phyloP scores from a whole-genome alignment of 768 basidiomycete species.

The Gelatoporia subvermispora region DNA sequence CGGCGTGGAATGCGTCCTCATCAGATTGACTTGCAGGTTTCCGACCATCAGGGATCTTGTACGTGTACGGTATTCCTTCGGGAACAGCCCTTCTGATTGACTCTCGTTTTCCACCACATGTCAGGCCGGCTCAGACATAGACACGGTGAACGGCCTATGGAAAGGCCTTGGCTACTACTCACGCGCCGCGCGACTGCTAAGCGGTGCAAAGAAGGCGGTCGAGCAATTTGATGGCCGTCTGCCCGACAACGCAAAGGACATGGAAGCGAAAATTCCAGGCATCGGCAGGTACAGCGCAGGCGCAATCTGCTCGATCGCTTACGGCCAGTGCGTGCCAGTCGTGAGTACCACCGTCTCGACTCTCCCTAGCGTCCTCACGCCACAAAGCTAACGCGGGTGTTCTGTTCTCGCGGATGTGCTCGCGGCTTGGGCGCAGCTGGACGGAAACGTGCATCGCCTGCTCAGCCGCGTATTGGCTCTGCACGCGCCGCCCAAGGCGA shows the following conservation, averaged over 20 bases:
- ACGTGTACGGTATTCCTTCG: constrained; percentile 19
- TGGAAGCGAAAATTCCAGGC: constrained; percentile 82
- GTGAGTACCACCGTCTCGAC: constrained; percentile 41
- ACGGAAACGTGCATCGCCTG: constrained; percentile 88
- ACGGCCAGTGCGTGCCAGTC: constrained; percentile 76
- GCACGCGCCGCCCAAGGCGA: constrained; percentile 77
- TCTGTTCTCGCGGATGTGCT: constrained; percentile 3
- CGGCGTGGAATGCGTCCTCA: background rate
- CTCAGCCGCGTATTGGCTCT: constrained; percentile 79
- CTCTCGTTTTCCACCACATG: constrained; percentile 7
- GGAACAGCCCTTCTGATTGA: constrained; percentile 12
- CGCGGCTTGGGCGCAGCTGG: no score
- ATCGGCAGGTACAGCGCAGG: constrained; percentile 89
- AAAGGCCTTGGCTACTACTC: constrained; percentile 91
- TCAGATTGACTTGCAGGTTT: constrained; percentile 44
- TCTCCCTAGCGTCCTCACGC: background rate
- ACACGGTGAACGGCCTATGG: constrained; percentile 87
- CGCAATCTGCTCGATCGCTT: constrained; percentile 82
- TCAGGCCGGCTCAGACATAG: constrained; percentile 66
- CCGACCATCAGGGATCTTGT: constrained; percentile 78
- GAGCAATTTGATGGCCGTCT: constrained; percentile 61
- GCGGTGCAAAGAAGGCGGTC: constrained; percentile 79
- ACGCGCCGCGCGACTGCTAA: constrained; percentile 74
- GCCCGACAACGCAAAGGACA: constrained; percentile 72
- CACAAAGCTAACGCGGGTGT: background rate